These are phyloP conservation scores for Sistotremastrum suecicum DNA, from an alignment of 768 basidiomycete genomes.

Conservation along the genomic window DNA sequence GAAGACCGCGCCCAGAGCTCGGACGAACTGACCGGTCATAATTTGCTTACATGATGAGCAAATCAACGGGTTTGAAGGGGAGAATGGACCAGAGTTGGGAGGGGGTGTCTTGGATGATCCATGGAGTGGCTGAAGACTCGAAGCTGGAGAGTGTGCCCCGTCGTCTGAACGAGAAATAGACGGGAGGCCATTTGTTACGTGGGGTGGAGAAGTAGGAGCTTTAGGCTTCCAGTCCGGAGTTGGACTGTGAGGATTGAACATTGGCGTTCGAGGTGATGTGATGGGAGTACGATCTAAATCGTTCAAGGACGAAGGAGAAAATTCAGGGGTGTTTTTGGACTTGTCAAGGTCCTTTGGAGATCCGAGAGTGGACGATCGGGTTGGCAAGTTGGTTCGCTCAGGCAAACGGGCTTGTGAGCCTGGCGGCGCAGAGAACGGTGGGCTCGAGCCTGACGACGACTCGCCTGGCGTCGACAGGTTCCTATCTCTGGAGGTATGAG, in stretches of 20 bases:
- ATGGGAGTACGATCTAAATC: conserved; percentile 19
- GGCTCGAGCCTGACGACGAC: too few species aligned
- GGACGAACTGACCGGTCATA: conserved; percentile 93
- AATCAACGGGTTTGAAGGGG: conserved; percentile 14
- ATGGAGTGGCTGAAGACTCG: conserved; percentile 12
- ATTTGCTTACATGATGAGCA: conserved; percentile 67
- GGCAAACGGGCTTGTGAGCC: not conserved
- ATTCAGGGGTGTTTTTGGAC: conserved; percentile 17
- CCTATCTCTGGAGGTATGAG: too few species aligned
- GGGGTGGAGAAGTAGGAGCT: conserved; percentile 44
- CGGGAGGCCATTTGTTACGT: conserved; percentile 32
- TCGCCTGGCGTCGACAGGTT: too few species aligned
- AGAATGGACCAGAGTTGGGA: not conserved
- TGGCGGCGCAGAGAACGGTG: too few species aligned
- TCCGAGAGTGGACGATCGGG: conserved; percentile 50
- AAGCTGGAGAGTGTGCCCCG: conserved; percentile 19
- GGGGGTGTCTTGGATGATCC: too few species aligned
- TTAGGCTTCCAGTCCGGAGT: conserved; percentile 33
- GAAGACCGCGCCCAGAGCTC: conserved; percentile 85
- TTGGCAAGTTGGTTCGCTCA: conserved; percentile 19
- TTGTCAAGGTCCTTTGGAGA: conserved; percentile 38
- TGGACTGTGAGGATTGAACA: conserved; percentile 13
- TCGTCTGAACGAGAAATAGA: conserved; percentile 41
- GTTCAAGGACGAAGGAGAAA: conserved; percentile 37
- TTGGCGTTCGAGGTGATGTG: conserved; percentile 20